Conservation (phyloP, 441 rosid genomes). For the Gossypium davidsonii region DNA sequence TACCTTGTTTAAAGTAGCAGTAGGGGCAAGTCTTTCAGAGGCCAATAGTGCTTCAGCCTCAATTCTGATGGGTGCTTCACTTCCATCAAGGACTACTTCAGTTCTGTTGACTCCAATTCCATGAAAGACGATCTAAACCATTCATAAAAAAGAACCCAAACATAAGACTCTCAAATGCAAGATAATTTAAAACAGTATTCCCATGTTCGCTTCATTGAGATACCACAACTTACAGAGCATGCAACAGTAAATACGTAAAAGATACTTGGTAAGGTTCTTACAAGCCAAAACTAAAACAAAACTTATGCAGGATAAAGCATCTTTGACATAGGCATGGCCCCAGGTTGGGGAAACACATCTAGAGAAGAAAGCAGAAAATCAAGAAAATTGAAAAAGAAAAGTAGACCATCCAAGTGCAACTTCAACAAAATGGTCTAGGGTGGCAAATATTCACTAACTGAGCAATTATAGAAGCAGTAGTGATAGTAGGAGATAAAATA, state of each 20-base stretch:
- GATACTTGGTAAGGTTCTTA: background rate
- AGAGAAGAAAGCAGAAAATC: background rate
- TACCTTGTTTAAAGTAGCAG: conserved; percentile 79
- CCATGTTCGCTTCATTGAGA: background rate
- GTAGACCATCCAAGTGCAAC: background rate
- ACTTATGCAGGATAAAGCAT: conserved; percentile 2
- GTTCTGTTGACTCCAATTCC: conserved; percentile 74
- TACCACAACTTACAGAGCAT: background rate
- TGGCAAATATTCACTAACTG: background rate
- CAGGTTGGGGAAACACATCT: background rate
- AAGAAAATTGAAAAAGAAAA: conserved; percentile 8
- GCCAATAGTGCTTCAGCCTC: conserved; percentile 74
- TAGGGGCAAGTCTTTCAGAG: conserved; percentile 68
- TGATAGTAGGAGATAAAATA: background rate
- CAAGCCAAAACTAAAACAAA: conserved; percentile 2
- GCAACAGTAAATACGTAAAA: background rate
- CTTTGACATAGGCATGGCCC: background rate
- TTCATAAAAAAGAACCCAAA: conserved; percentile 12
- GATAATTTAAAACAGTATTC: background rate
- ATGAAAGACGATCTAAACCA: conserved; percentile 61
- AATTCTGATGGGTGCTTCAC: conserved; percentile 89
- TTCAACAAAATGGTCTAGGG: background rate
- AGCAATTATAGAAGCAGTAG: background rate
- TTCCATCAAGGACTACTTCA: conserved; percentile 85
- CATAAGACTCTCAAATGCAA: conserved; percentile 11